Percentiles rank a stretch among this genome's conserved stretches.
Evolutionary conservation across 495 filamentous ascomycete species (phyloP).

Genomic region (Daldinia concentrica): DNA sequence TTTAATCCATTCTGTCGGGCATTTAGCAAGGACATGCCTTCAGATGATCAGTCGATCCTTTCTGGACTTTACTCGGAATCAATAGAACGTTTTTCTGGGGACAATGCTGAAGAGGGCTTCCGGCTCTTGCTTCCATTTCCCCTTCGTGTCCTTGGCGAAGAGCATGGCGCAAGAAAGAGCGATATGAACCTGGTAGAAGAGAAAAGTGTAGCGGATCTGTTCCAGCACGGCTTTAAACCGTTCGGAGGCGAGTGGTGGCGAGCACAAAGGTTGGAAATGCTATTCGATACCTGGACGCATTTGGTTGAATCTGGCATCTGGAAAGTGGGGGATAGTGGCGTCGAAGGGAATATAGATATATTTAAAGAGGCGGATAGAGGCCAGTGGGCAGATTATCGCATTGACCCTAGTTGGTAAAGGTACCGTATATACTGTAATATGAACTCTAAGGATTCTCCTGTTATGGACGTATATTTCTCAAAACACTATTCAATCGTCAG

Average conservation of each 20-base stretch:
- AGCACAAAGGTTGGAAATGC: constrained; percentile 49
- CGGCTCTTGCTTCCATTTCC: constrained; percentile 38
- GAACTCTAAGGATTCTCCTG: not conserved
- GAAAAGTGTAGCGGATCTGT: constrained; percentile 44
- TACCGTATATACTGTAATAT: too few species aligned
- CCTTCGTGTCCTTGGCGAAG: constrained; percentile 10
- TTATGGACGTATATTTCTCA: not conserved
- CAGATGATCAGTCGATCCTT: not conserved
- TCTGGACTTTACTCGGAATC: constrained; percentile 40
- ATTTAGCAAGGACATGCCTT: too few species aligned
- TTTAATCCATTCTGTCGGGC: too few species aligned
- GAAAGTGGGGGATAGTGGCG: constrained; percentile 53
- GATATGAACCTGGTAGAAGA: constrained; percentile 44
- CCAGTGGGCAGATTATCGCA: constrained; percentile 29
- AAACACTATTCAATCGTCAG: not conserved
- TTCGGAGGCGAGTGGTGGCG: constrained; percentile 50
- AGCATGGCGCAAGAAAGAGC: constrained; percentile 45
- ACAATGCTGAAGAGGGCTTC: constrained; percentile 44
- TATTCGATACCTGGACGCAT: constrained; percentile 50
- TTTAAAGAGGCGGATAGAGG: constrained; percentile 50
- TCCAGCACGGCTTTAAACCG: constrained; percentile 53
- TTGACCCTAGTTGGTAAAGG: constrained; percentile 35
- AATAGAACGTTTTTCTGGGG: constrained; percentile 10
- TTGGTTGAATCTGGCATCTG: constrained; percentile 53
- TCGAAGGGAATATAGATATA: constrained; percentile 52